These are phyloP conservation scores for Coniochaeta sp. DNA, from an alignment of 2,329 filamentous ascomycete species.

Conservation along the genomic window DNA sequence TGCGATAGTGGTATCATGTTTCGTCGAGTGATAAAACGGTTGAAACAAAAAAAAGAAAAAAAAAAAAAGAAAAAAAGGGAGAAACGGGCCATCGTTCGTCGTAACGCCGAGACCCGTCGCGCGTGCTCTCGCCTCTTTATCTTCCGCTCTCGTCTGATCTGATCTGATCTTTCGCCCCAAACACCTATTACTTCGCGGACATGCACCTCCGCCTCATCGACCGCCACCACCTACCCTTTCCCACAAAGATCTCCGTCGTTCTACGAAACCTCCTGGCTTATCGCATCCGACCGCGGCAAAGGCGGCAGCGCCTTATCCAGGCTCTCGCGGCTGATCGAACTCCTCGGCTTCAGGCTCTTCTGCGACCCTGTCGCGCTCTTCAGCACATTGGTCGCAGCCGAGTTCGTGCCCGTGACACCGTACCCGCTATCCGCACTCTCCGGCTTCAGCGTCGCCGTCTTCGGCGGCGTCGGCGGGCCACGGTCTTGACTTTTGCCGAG, in stretches of 20 bases:
- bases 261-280: constrained; percentile 12
- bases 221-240: neutral
- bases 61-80: constrained; percentile 7
- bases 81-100: constrained; percentile 5
- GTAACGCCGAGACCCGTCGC: constrained; percentile 10
- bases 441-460: constrained; percentile 31
- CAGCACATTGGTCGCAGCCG: constrained; percentile 13
- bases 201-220: neutral
- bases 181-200: neutral
- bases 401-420: constrained; percentile 22
- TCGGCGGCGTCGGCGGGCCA: constrained; percentile 39
- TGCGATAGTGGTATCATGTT: constrained; percentile 17
- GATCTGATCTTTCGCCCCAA: neutral
- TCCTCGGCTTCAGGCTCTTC: constrained; percentile 23
- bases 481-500: constrained; percentile 10
- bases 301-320: constrained; percentile 55
- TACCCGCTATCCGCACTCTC: constrained; percentile 43
- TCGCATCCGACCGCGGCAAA: constrained; percentile 30
- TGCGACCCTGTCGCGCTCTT: constrained; percentile 21
- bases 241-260: neutral
- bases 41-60: constrained; percentile 6
- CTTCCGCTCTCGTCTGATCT: neutral
- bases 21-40: constrained; percentile 1
- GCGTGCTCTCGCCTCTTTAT: constrained; percentile 9
- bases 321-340: constrained; percentile 44